Evolutionary conservation across 106 monocot genomes (phyloP).

Genomic region (Amphibolis antarctica): DNA sequence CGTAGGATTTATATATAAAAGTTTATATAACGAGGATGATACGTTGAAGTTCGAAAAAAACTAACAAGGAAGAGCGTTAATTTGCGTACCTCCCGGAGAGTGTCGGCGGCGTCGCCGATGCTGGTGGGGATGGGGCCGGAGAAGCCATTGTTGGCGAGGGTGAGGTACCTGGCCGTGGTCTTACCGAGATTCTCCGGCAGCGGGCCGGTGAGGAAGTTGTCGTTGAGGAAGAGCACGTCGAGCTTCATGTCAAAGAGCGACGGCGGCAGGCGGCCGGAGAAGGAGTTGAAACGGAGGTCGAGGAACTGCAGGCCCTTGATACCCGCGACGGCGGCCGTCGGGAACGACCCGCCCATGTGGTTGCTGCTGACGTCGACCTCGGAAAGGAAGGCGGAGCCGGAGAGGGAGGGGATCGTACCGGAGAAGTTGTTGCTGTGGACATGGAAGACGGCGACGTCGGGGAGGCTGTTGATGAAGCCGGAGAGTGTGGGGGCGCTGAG

Average conservation of each 20-base stretch:
- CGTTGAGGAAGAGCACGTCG: slow-evolving; percentile 54
- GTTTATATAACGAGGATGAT: no score
- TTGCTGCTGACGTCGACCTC: slow-evolving; percentile 24
- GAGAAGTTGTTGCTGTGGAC: slow-evolving; percentile 20
- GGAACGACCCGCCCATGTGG: slow-evolving; percentile 2
- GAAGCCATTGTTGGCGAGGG: slow-evolving; percentile 50
- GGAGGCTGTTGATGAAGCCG: slow-evolving; percentile 9
- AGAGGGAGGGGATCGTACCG: slow-evolving; percentile 10
- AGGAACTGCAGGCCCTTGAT: slow-evolving; percentile 3
- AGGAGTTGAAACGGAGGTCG: slow-evolving; percentile 15
- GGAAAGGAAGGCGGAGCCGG: slow-evolving; percentile 6
- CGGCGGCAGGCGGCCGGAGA: not conserved
- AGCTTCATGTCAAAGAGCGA: slow-evolving; percentile 2
- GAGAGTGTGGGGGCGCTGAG: slow-evolving; percentile 8
- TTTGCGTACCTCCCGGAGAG: slow-evolving; percentile 16
- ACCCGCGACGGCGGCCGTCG: not conserved
- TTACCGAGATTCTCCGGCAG: slow-evolving; percentile 24
- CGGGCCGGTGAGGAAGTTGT: slow-evolving; percentile 30
- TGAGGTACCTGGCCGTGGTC: slow-evolving; percentile 14
- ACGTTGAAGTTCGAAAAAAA: not conserved
- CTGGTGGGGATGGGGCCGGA: slow-evolving; percentile 28
- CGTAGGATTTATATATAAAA: no score
- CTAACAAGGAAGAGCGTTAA: no score
- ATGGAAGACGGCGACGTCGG: slow-evolving; percentile 19
- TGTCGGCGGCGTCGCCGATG: slow-evolving; percentile 19